These are phyloP conservation scores for Crithidia mellificae DNA, from an alignment of 208 protist genomes.

Conservation along the genomic window DNA sequence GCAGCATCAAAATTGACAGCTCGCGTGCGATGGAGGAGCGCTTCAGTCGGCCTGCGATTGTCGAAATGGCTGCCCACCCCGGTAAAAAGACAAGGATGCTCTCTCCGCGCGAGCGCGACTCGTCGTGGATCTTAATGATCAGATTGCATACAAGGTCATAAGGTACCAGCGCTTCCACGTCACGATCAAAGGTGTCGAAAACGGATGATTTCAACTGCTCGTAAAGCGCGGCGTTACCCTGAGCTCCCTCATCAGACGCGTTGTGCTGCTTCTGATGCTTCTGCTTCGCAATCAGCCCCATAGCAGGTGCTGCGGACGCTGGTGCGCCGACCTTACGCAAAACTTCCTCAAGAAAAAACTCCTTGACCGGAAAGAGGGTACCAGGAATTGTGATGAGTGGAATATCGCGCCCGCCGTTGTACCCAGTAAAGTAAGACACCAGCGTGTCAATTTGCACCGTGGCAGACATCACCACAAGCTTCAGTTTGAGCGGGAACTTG, in stretches of 20 bases:
- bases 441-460: constrained; percentile 80
- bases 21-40: constrained; percentile 42
- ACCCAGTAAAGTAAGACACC: constrained; percentile 62
- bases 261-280: constrained; percentile 7
- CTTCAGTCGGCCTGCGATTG: constrained; percentile 56
- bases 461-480: constrained; percentile 98
- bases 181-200: constrained; percentile 51
- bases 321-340: constrained; percentile 46
- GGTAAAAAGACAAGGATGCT: constrained; percentile 91
- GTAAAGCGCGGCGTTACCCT: constrained; percentile 33
- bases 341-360: constrained; percentile 90
- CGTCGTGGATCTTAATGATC: constrained; percentile 59
- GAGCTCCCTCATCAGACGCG: background rate
- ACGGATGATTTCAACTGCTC: constrained; percentile 66
- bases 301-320: constrained; percentile 36
- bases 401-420: constrained; percentile 31
- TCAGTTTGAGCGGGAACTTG: constrained; percentile 64
- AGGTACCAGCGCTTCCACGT: constrained; percentile 66
- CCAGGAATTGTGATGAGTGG: constrained; percentile 84
- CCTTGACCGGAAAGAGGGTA: constrained; percentile 78
- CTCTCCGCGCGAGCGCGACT: constrained; percentile 42
- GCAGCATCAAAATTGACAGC: constrained; percentile 85
- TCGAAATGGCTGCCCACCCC: constrained; percentile 88
- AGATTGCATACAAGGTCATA: constrained; percentile 73
- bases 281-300: constrained; percentile 29